Base-by-base conservation (phyloP, 805 yeast genomes). In the Brettanomyces sp. region DNA sequence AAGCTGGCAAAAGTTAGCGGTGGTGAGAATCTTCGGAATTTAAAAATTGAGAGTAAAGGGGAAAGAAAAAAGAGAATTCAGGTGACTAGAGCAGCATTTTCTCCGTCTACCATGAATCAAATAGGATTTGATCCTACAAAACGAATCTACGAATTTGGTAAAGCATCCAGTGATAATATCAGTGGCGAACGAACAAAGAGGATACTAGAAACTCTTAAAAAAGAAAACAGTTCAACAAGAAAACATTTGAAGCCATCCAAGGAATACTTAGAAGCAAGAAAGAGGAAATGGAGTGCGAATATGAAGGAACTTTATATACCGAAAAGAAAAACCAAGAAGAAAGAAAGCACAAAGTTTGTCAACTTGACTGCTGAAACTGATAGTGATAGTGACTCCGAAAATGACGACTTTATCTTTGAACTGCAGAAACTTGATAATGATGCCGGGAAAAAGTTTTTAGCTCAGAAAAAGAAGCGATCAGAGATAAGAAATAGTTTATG, bases 121-220 rank as follows among this genome's bases (percentile, higher is more conserved):
- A 60, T 61, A 24, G 65, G 65, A 3, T 61, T 61, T 44, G 49
- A 61, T 49, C 65, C 65, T 3, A 59, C 64, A 0, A 48, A 48
- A 34, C 42, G 56, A 13, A 38, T 60, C 33, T 60, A 51, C 37
- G 51, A 56, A 18, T 49, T 39, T 39, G 13, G 21, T 4, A 24
- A 25, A 28, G 46, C 35, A 14, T n/a, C 36, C 13, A 30, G 36
- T 4, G 38, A 42, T 25, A 33, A 21, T 45, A 38, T n/a, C 40
- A 23, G 49, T 22, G 24, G 45, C 21, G 12, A 24, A 7, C 30
- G 30, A 12, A 22, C 43, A 0, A 30, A 38, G 33, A 46, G 49
- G 3, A 41, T 55, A 3, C 30, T 47, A 4, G 25, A 43, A 4
- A 22, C 45, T 14, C 28, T 56, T 39, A 50, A 49, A 21, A 13